These are phyloP conservation scores for Sungouiozyma ichnusensis DNA, from an alignment of 805 yeast species.

Conservation along the genomic window DNA sequence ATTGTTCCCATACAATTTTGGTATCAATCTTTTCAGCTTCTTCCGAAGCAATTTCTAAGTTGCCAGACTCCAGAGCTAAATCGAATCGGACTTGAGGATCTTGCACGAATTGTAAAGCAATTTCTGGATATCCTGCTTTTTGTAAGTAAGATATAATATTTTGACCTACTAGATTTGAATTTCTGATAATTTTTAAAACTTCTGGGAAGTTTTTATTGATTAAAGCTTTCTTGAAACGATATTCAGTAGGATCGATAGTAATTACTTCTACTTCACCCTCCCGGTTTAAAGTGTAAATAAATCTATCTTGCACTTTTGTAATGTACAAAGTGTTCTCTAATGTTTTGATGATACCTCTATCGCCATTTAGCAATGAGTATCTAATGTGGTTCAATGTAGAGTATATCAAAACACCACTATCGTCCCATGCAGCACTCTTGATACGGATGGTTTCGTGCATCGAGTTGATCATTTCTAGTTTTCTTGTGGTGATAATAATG, in stretches of 20 bases:
- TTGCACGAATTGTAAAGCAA: constrained; percentile 92
- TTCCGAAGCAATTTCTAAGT: constrained; percentile 72
- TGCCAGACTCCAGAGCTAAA: constrained; percentile 88
- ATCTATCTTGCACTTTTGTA: constrained; percentile 55
- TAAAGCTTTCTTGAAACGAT: constrained; percentile 87
- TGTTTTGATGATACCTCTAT: constrained; percentile 88
- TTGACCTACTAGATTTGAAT: constrained; percentile 91
- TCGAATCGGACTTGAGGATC: constrained; percentile 95
- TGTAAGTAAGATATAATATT: constrained; percentile 91
- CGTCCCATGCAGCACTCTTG: constrained; percentile 97
- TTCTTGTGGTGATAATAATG: constrained; percentile 75
- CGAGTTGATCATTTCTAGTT: constrained; percentile 65
- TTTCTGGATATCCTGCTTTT: constrained; percentile 92
- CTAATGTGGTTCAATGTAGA: constrained; percentile 94
- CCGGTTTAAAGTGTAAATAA: constrained; percentile 75
- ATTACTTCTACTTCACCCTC: constrained; percentile 72
- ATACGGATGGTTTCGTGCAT: constrained; percentile 95
- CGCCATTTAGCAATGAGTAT: constrained; percentile 88
- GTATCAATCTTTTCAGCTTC: constrained; percentile 76
- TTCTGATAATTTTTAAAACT: constrained; percentile 78
- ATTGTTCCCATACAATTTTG: constrained; percentile 62
- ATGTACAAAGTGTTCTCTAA: constrained; percentile 81
- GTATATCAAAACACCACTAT: constrained; percentile 79
- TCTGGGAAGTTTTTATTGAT: constrained; percentile 85
- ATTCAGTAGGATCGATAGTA: constrained; percentile 90